Conservation (phyloP, 768 basidiomycete genomes). For the Pisolithus orientalis region DNA sequence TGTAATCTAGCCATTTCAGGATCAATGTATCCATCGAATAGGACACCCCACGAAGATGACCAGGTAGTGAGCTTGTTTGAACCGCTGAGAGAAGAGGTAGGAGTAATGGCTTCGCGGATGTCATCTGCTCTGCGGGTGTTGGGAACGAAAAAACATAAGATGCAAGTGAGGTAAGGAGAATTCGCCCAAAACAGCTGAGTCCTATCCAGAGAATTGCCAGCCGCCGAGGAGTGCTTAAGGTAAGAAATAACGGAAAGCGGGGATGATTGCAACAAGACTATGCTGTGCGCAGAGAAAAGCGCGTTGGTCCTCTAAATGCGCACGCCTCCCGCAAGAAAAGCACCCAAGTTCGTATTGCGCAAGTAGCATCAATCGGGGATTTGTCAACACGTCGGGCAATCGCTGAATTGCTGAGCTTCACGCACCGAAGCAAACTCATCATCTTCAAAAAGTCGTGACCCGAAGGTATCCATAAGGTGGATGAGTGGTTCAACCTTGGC, state of each 20-base stretch:
- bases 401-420: neutral
- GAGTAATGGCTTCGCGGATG: conserved; percentile 21
- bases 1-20: conserved; percentile 11
- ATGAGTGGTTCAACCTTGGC: conserved; percentile 24
- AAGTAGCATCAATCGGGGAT: neutral
- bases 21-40: conserved; percentile 42
- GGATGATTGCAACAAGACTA: conserved; percentile 33
- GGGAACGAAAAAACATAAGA: conserved; percentile 13
- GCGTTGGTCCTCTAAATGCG: conserved; percentile 40
- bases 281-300: conserved; percentile 33
- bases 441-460: conserved; percentile 43
- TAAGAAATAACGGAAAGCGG: conserved; percentile 47
- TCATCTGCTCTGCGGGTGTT: neutral
- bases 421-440: conserved; percentile 38
- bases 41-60: conserved; percentile 37
- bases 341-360: neutral
- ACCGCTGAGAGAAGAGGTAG: conserved; percentile 37
- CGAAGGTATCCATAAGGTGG: conserved; percentile 47
- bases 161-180: conserved; percentile 39
- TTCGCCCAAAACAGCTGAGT: conserved; percentile 16
- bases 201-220: conserved; percentile 4
- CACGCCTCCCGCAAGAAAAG: neutral
- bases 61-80: conserved; percentile 34
- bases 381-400: neutral
- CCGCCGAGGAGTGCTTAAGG: conserved; percentile 25